Base-by-base conservation (phyloP, 331 rosid species). In the Dryas integrifolia region DNA sequence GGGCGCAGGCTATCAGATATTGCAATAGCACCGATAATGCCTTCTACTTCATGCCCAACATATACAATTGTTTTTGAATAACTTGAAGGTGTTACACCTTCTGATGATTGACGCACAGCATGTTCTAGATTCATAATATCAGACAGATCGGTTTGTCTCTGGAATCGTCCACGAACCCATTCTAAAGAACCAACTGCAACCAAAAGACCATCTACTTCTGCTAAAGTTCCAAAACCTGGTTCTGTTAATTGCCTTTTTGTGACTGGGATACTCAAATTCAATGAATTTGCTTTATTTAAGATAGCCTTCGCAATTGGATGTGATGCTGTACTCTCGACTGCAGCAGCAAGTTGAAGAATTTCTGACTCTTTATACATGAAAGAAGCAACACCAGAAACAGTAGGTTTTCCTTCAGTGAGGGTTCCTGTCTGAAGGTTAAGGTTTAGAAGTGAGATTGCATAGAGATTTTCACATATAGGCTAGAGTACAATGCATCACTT, bases 301-400 rank as follows among this genome's bases (percentile, higher is more conserved):
- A 91, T 88, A 61, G 98, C 97, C 81, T 86, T 89, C 56, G 98
- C 98, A 65, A 95, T 91, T 76, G 98, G 98, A 85, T 95, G 98
- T 69, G 92, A 88, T 75, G 98, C 98, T 72, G 97, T 89, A 85
- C 87, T 88, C 93, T 95, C 98, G 67, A 92, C 97, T 13, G 99
- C 99, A 39, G 99, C 99, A 57, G 99, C 92, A 60, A 92, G 66
- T 79, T 48, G 96, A 84, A 95, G 92, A 82, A 95, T 83, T 77
- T 95, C 96, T 3, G 77, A 76, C 67, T 90, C 97, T 65, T 78
- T 88, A 76, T 92, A 84, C 57, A 61, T 55, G 67, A 73, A 82
- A 84, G 99, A 90, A 62, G 88, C 77, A 68, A 86, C 80, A 53
- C 86, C 81, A 68, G 93, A 88, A 65, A 95, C 93, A 74, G 88